Base-by-base conservation (phyloP, 768 basidiomycete genomes). In the Boletus bicolor region DNA sequence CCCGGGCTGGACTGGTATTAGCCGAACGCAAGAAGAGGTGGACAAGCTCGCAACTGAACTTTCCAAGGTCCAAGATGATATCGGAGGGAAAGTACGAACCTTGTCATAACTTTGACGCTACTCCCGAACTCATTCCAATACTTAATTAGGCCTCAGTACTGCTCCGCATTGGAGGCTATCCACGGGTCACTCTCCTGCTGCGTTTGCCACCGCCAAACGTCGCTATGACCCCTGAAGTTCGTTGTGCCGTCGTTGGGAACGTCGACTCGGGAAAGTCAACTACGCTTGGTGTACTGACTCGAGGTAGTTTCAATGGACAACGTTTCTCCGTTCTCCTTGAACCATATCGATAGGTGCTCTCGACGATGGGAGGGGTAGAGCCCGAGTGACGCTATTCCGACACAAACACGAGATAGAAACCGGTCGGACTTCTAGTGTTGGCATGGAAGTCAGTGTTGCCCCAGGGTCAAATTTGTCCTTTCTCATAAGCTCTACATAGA, bases 351-450 rank as follows among this genome's bases (percentile, higher is more conserved):
- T 51, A 91, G 87, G 89, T 49, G 79, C 81, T 19, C 74, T 92
- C 50, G 91, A 93, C 63, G 91, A 93, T 64, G 90, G 91, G 28
- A 76, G 88, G 69, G 89, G 88, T 1, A 81, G 83, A 48, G 89
- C 89, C 0, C 89, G 96, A 50, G 89, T 98, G 5, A 85, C 87
- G 4, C 75, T 99, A 8, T 98, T 98, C 72, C 80, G 96, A 52
- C 97, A 99, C 69, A 97, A 98, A 69, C 97, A 99, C 66, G 97
- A 99, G 72, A 78, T 98, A 51, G 97, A 98, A 75, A 93, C 89
- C 19, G 96, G 96, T 7, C 77, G 97, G 49, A 99, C 97, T 0
- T 93, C 91, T 24, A 93, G 90, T 57, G 92, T 98, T 42, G 97
- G 97, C 21, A 95, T 97, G 87, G 97, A 99, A 81, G 93, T 93